These are phyloP conservation scores for Cladophialophora exuberans DNA, from an alignment of 2,329 filamentous ascomycete species.

Conservation along the genomic window DNA sequence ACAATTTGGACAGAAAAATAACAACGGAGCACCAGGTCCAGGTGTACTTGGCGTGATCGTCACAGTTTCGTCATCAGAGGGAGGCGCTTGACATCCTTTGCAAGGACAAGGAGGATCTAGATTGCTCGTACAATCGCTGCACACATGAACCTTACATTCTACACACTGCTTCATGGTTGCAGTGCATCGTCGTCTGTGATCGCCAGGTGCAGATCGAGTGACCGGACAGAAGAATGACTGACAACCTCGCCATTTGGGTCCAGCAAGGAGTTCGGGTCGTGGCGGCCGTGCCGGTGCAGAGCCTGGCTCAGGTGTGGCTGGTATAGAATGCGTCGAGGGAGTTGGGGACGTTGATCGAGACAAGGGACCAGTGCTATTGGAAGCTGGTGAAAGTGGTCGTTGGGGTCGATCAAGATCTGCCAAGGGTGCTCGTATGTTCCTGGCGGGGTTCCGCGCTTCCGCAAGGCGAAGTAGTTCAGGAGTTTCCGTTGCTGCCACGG, in stretches of 20 bases:
- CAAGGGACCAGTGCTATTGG: slow-evolving; percentile 40
- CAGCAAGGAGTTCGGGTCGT: slow-evolving; percentile 12
- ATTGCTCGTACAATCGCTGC: slow-evolving; percentile 46
- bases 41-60: not conserved
- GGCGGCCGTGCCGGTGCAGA: slow-evolving; percentile 30
- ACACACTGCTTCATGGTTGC: slow-evolving; percentile 50
- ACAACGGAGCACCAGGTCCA: slow-evolving; percentile 19
- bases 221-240: slow-evolving; percentile 53
- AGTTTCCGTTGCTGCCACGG: not conserved
- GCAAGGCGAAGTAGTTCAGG: slow-evolving; percentile 5
- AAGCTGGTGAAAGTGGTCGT: slow-evolving; percentile 32
- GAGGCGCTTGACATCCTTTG: slow-evolving; percentile 27
- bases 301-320: slow-evolving; percentile 45
- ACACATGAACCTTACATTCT: slow-evolving; percentile 50
- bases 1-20: slow-evolving; percentile 36
- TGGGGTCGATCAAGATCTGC: slow-evolving; percentile 32
- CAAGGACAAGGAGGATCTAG: slow-evolving; percentile 32
- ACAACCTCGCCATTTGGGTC: slow-evolving; percentile 50
- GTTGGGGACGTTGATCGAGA: slow-evolving; percentile 42
- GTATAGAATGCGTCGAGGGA: slow-evolving; percentile 46
- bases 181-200: slow-evolving; percentile 50
- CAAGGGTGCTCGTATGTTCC: slow-evolving; percentile 15
- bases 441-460: slow-evolving; percentile 11
- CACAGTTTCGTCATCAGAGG: slow-evolving; percentile 9
- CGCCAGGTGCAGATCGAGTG: slow-evolving; percentile 44